Base-by-base conservation (phyloP, 1,139 yeast species). In the Yamadazyma blattariae region DNA sequence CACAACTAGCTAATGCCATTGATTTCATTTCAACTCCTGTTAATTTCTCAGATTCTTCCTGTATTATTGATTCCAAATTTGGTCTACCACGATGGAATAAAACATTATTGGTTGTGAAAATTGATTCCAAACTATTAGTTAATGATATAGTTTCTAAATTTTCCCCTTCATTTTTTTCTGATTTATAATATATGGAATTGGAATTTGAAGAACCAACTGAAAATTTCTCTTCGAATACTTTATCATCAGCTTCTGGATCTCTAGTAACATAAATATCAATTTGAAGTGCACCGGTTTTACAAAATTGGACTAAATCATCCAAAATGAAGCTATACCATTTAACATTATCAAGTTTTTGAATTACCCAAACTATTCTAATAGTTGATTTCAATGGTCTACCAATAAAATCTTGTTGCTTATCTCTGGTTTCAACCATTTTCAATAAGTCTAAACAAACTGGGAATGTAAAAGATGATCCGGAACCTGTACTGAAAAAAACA, bases 401-500 rank as follows among this genome's bases (percentile, higher is more conserved):
- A 21, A 63, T 43, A 40, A 34, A 67, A 36, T 70, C 75, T 5
- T 47, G 47, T 1, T 27, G 46, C 1, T 37, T 39, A 19, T 69
- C 62, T 38, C 60, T 56, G 22, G 29, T 22, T 29, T 45, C 42
- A 15, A 56, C 47, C 9, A 59, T 49, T 25, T 56, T 49, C 14
- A 71, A 47, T 28, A 71, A 51, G 32, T 64, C 67, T 22, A 71
- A 51, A 15, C 73, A 70, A 2, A 71, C 61, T 2, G 78, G 77
- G 37, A 72, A 59, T 1, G 66, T 57, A 46, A 68, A 72, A 0
- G 77, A 61, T 2, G 66, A 69, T 1, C 79, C 78, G 1, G 70
- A 61, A 1, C 76, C 78, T 6, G 73, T 72, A 16, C 66, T 59
- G 23, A 71, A 44, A 36, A 73, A 67, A 7, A 66, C 35, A n/a